phyloP scores from a whole-genome alignment of 768 basidiomycete species.

The Symmetrospora coprosmae region DNA sequence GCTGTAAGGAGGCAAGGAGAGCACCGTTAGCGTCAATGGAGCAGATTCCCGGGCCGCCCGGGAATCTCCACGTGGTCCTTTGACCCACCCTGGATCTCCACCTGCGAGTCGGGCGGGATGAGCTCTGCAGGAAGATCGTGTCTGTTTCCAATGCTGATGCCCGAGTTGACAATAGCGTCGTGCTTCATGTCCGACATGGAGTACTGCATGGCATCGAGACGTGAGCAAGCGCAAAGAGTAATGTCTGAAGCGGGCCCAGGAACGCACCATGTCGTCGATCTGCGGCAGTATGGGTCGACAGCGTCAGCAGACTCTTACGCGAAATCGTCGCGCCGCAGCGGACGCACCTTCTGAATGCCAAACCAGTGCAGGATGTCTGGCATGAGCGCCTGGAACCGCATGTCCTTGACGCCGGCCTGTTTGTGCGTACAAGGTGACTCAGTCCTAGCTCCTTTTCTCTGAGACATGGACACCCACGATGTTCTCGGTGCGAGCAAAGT shows the following conservation, averaged over 20 bases:
- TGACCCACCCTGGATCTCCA: too few relatives aligned
- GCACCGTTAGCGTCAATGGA: background rate
- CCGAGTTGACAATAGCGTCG: constrained; percentile 76
- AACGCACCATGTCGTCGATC: constrained; percentile 21
- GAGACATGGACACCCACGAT: constrained; percentile 62
- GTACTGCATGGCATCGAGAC: constrained; percentile 41
- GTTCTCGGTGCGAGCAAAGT: constrained; percentile 84
- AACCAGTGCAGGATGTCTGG: constrained; percentile 93
- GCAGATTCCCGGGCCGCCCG: background rate
- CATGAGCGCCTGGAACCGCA: constrained; percentile 90
- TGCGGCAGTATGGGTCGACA: too few relatives aligned
- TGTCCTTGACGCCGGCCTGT: constrained; percentile 45
- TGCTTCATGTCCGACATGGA: constrained; percentile 68
- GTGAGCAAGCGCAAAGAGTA: constrained; percentile 36
- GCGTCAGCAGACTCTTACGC: background rate
- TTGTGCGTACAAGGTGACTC: constrained; percentile 13
- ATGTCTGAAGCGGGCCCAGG: too few relatives aligned
- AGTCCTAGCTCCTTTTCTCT: background rate
- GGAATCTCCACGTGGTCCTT: too few relatives aligned
- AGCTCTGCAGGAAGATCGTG: constrained; percentile 86
- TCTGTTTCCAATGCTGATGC: constrained; percentile 62
- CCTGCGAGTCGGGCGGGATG: constrained; percentile 47
- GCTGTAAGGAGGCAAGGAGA: constrained; percentile 56
- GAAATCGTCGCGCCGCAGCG: constrained; percentile 43
- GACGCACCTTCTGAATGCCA: constrained; percentile 75